A percentile compares a stretch with the other conserved stretches of the same genome.
phyloP scores from a whole-genome alignment of 805 yeast genomes.

The Saitoella complicata region DNA sequence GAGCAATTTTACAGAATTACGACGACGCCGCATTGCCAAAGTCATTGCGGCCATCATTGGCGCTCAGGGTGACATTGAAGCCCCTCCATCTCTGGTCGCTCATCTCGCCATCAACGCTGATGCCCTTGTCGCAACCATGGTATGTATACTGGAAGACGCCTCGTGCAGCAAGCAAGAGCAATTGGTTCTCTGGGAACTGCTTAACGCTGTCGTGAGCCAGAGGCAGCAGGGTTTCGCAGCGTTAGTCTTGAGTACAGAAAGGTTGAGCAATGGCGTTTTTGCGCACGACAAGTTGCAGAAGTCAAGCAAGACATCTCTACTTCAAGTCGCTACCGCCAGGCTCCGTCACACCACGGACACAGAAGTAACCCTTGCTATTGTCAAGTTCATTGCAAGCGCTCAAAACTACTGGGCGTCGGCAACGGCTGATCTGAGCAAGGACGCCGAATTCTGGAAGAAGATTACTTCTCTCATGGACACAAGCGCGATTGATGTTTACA shows the following conservation, averaged over 20 bases:
- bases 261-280: constrained; percentile 10
- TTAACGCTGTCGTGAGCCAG: constrained; percentile 17
- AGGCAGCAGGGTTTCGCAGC: constrained; percentile 26
- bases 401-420: constrained; percentile 63
- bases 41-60: constrained; percentile 5
- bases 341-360: constrained; percentile 7
- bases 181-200: constrained; percentile 15
- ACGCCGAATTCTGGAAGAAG: constrained; percentile 2
- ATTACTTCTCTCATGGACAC: constrained; percentile 5
- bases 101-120: constrained; percentile 51
- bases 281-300: constrained; percentile 3
- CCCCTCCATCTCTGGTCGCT: constrained; percentile 71
- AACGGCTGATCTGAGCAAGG: constrained; percentile 25
- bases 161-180: constrained; percentile 13
- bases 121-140: constrained; percentile 41
- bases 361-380: constrained; percentile 33
- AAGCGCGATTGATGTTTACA: constrained; percentile 3
- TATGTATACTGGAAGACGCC: constrained; percentile 41
- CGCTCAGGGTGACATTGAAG: constrained; percentile 33
- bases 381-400: constrained; percentile 60
- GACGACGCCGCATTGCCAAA: no score
- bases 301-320: constrained; percentile 10
- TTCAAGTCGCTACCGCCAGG: constrained; percentile 8
- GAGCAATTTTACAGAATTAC: no score
- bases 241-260: constrained; percentile 20